Evolutionary conservation across 2,329 filamentous ascomycete species (phyloP).

Genomic region (Penicillium griseofulvum): DNA sequence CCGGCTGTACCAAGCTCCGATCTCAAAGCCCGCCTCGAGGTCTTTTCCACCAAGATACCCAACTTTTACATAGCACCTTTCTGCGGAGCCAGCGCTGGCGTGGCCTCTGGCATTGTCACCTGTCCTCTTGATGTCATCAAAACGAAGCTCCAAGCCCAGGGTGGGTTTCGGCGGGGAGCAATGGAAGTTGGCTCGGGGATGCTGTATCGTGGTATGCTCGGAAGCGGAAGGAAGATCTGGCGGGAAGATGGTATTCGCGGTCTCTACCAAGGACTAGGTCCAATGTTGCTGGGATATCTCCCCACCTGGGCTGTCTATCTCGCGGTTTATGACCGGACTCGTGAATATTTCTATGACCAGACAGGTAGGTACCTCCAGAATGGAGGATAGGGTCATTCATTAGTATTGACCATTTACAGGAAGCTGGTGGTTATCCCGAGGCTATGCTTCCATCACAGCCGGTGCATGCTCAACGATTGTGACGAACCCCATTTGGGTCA

Average conservation of each 20-base stretch:
- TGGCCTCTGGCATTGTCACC: slow-evolving; percentile 90
- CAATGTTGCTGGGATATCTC: slow-evolving; percentile 91
- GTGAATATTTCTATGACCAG: slow-evolving; percentile 66
- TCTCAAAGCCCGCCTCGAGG: slow-evolving; percentile 39
- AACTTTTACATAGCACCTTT: slow-evolving; percentile 70
- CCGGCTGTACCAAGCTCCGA: slow-evolving; percentile 28
- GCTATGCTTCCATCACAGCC: slow-evolving; percentile 86
- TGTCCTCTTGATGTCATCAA: slow-evolving; percentile 99
- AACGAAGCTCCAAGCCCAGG: slow-evolving; percentile 94
- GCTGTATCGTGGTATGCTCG: slow-evolving; percentile 80
- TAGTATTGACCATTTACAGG: slow-evolving; percentile 47
- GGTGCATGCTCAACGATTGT: slow-evolving; percentile 89
- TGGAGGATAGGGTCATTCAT: background rate
- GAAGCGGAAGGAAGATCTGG: slow-evolving; percentile 84
- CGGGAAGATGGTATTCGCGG: slow-evolving; percentile 82
- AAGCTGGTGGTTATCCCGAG: slow-evolving; percentile 74
- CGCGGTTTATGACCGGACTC: slow-evolving; percentile 89
- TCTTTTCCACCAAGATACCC: slow-evolving; percentile 50
- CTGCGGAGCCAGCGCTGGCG: slow-evolving; percentile 82
- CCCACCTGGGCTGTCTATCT: slow-evolving; percentile 99
- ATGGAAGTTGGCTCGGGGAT: slow-evolving; percentile 45
- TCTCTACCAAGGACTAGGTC: slow-evolving; percentile 88
- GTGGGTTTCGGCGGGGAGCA: slow-evolving; percentile 63
- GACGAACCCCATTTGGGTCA: slow-evolving; percentile 99
- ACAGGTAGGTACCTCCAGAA: slow-evolving; percentile 52